Percentiles rank a stretch among this genome's conserved stretches.
These are phyloP conservation scores for Fomitopsis betulina DNA, from an alignment of 1,284 basidiomycete genomes.

Conservation along the genomic window DNA sequence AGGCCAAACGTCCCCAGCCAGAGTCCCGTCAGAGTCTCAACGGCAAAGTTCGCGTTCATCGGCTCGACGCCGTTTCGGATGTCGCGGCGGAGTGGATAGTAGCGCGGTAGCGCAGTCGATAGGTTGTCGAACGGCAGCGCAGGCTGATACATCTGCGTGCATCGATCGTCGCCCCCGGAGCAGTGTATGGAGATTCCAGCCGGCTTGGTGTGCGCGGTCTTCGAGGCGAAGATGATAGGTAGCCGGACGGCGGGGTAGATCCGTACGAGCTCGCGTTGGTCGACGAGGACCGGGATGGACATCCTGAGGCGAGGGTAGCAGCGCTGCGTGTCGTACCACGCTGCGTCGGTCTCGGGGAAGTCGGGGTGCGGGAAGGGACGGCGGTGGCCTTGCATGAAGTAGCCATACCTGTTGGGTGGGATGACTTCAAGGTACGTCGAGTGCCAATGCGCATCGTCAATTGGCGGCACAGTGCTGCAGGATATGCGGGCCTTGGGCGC, in stretches of 20 bases:
- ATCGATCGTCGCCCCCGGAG: background rate
- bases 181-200: constrained; percentile 16
- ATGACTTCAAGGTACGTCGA: constrained; percentile 10
- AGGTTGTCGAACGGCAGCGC: constrained; percentile 12
- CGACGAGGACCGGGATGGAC: constrained; percentile 2
- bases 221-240: constrained; percentile 16
- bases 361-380: constrained; percentile 15
- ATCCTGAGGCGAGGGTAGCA: constrained; percentile 13
- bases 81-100: constrained; percentile 16
- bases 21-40: constrained; percentile 13
- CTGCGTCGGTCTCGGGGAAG: constrained; percentile 12
- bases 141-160: constrained; percentile 7
- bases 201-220: constrained; percentile 11
- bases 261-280: constrained; percentile 15
- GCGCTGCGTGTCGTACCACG: constrained; percentile 16
- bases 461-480: background rate
- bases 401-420: constrained; percentile 5
- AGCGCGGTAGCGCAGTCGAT: constrained; percentile 12
- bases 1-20: constrained; percentile 19
- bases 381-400: constrained; percentile 18
- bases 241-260: constrained; percentile 20
- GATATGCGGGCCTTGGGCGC: background rate
- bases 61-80: constrained; percentile 8
- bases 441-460: constrained; percentile 3
- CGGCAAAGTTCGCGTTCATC: constrained; percentile 4